These are phyloP conservation scores for Theobroma cacao DNA, from an alignment of 345 rosid species.

Conservation along the genomic window DNA sequence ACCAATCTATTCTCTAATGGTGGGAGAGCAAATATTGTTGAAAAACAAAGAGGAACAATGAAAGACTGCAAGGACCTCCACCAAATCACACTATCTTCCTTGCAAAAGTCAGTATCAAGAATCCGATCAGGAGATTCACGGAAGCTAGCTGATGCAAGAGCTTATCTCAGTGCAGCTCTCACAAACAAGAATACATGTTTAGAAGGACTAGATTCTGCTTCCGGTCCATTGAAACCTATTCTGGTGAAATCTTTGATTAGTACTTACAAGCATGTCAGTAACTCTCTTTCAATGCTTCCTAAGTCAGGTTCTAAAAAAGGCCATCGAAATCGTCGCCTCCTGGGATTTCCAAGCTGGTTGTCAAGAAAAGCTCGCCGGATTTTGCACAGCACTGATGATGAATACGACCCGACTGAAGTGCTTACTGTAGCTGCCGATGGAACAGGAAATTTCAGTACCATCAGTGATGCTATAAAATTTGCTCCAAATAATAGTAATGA, in stretches of 20 bases:
- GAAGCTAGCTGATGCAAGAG: slow-evolving; percentile 52
- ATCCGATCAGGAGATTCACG: slow-evolving; percentile 33
- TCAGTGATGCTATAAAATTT: slow-evolving; percentile 65
- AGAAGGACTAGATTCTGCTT: slow-evolving; percentile 71
- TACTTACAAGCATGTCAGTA: slow-evolving; percentile 74
- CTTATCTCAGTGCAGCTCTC: slow-evolving; percentile 73
- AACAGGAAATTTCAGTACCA: slow-evolving; percentile 69
- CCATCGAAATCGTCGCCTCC: slow-evolving; percentile 41
- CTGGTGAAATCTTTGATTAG: slow-evolving; percentile 40
- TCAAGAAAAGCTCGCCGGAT: slow-evolving; percentile 43
- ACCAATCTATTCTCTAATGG: slow-evolving; percentile 41
- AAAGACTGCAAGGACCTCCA: slow-evolving; percentile 84
- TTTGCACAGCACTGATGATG: slow-evolving; percentile 42
- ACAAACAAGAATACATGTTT: slow-evolving; percentile 90
- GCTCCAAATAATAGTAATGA: slow-evolving; percentile 69
- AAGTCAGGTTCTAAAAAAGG: slow-evolving; percentile 21
- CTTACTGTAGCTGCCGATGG: slow-evolving; percentile 76
- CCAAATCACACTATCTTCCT: slow-evolving; percentile 51
- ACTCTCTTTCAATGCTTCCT: slow-evolving; percentile 66
- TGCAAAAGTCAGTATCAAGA: slow-evolving; percentile 47
- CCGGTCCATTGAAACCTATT: slow-evolving; percentile 59
- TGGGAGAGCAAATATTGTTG: slow-evolving; percentile 35
- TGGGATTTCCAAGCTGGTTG: slow-evolving; percentile 63
- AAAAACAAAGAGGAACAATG: slow-evolving; percentile 71
- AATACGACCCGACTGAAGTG: slow-evolving; percentile 53